A percentile compares a stretch with the other conserved stretches of the same genome.
phyloP scores from a whole-genome alignment of 768 basidiomycete genomes.

The Trametes sanguinea region DNA sequence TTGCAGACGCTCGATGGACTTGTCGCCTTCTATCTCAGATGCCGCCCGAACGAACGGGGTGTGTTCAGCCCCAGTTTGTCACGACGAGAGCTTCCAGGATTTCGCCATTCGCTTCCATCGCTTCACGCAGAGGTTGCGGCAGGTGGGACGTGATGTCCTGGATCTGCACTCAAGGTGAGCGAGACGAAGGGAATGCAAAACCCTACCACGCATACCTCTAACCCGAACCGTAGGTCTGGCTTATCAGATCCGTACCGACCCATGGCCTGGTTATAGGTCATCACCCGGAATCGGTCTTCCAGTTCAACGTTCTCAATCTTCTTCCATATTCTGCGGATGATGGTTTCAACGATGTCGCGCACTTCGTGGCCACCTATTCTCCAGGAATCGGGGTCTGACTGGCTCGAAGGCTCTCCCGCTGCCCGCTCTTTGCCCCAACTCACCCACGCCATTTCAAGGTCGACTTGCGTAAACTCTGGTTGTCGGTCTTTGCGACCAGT shows the following conservation, averaged over 20 bases:
- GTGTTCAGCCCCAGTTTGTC: background rate
- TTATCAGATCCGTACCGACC: conserved; percentile 94
- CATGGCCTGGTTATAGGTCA: conserved; percentile 94
- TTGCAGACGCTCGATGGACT: conserved; percentile 8
- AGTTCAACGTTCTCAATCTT: conserved; percentile 64
- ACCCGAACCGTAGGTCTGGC: conserved; percentile 85
- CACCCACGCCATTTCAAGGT: conserved; percentile 95
- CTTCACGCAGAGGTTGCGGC: conserved; percentile 14
- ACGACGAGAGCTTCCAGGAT: conserved; percentile 27
- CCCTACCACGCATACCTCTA: conserved; percentile 63
- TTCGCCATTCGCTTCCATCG: conserved; percentile 16
- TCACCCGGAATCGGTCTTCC: conserved; percentile 66
- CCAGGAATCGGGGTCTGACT: conserved; percentile 50
- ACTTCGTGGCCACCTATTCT: conserved; percentile 86
- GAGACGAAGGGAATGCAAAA: too few relatives aligned
- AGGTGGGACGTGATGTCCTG: conserved; percentile 25
- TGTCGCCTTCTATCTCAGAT: background rate
- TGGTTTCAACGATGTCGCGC: conserved; percentile 71
- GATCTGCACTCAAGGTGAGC: conserved; percentile 23
- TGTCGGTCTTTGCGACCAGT: conserved; percentile 93
- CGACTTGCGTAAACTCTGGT: conserved; percentile 96
- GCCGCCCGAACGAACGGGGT: conserved; percentile 4
- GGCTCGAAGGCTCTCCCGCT: conserved; percentile 13
- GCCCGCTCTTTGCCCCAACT: conserved; percentile 59
- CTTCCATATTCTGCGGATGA: conserved; percentile 78